phyloP scores from a whole-genome alignment of 2,329 filamentous ascomycete species.

The Venturia nashicola region DNA sequence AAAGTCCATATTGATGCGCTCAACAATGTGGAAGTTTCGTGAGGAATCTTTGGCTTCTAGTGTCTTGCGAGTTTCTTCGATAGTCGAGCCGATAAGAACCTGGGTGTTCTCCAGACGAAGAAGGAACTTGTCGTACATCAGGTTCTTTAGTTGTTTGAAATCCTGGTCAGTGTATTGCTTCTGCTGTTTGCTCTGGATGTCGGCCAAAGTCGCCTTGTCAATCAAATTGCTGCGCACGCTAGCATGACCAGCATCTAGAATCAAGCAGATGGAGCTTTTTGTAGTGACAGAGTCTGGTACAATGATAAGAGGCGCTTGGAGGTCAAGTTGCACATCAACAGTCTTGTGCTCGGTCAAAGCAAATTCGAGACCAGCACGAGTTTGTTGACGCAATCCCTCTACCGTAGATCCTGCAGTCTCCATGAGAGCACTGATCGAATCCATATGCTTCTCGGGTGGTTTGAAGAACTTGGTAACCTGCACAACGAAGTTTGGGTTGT shows the following conservation, averaged over 20 bases:
- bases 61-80: conserved; percentile 78
- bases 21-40: conserved; percentile 76
- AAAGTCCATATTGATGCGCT: conserved; percentile 96
- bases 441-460: conserved; percentile 93
- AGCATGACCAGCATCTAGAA: conserved; percentile 91
- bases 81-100: conserved; percentile 84
- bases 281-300: conserved; percentile 85
- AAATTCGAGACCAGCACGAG: conserved; percentile 88
- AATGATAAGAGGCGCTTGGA: conserved; percentile 93
- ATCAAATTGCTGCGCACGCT: conserved; percentile 90
- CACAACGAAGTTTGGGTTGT: conserved; percentile 88
- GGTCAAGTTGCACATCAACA: conserved; percentile 87
- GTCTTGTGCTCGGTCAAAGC: conserved; percentile 97
- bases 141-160: conserved; percentile 70
- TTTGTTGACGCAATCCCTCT: conserved; percentile 89
- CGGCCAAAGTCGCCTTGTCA: conserved; percentile 73
- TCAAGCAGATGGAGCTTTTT: conserved; percentile 71
- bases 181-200: conserved; percentile 83
- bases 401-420: conserved; percentile 92
- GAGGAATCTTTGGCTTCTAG: conserved; percentile 55
- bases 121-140: conserved; percentile 97
- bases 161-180: conserved; percentile 82
- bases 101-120: conserved; percentile 92
- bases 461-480: conserved; percentile 93
- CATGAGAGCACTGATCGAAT: conserved; percentile 91